A percentile compares a stretch with the other conserved stretches of the same genome.
Conservation (phyloP, 2,329 filamentous ascomycete genomes). For the Cladosporium halotolerans region DNA sequence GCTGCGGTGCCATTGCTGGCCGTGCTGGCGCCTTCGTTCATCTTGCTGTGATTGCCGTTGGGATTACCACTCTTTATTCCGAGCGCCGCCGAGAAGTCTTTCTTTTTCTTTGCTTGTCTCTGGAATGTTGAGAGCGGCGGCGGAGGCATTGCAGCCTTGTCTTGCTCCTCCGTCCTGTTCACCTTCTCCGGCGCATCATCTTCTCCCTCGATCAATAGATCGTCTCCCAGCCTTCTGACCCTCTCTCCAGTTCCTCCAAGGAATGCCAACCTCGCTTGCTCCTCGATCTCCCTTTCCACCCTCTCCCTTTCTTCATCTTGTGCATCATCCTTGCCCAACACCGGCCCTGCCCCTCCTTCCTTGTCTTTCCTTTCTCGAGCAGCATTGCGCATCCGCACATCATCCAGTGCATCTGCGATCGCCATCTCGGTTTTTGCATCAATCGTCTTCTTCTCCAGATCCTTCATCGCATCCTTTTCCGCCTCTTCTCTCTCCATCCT, state of each 20-base stretch:
- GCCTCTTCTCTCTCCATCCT: slow-evolving; percentile 72
- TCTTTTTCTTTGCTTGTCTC: slow-evolving; percentile 77
- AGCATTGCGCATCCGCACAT: slow-evolving; percentile 88
- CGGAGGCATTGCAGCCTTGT: slow-evolving; percentile 34
- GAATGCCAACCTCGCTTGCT: slow-evolving; percentile 74
- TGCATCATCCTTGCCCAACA: slow-evolving; percentile 51
- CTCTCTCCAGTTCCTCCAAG: slow-evolving; percentile 53
- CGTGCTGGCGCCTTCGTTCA: not conserved
- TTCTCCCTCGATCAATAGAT: slow-evolving; percentile 19
- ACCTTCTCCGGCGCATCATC: slow-evolving; percentile 19
- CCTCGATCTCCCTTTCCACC: slow-evolving; percentile 75
- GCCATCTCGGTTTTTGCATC: slow-evolving; percentile 96
- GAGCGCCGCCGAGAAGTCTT: slow-evolving; percentile 65
- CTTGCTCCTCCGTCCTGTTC: slow-evolving; percentile 24
- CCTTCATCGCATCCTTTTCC: slow-evolving; percentile 88
- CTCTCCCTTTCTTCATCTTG: slow-evolving; percentile 52
- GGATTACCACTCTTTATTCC: slow-evolving; percentile 65
- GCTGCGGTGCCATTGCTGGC: too few relatives aligned
- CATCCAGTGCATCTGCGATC: slow-evolving; percentile 89
- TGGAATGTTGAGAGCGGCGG: slow-evolving; percentile 64
- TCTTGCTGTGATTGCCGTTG: not conserved
- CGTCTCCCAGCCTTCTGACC: slow-evolving; percentile 49
- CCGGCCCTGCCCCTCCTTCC: slow-evolving; percentile 52
- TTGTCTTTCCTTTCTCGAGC: slow-evolving; percentile 70
- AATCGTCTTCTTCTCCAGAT: slow-evolving; percentile 85